These are phyloP conservation scores for Kregervanrija pseudodelftensis DNA, from an alignment of 805 yeast genomes.

Conservation along the genomic window DNA sequence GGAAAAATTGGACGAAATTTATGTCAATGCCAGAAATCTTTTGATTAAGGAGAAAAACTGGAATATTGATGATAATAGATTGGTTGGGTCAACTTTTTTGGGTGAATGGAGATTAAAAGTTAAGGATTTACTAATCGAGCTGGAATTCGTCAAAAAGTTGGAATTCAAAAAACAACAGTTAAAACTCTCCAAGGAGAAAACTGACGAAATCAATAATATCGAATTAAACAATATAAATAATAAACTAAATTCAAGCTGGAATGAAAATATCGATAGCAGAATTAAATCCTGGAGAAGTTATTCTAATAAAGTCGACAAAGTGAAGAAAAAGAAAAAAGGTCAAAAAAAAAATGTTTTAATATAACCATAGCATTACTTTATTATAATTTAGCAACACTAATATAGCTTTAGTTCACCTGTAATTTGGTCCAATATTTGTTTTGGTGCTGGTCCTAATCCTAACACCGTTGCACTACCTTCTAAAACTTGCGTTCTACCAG, in stretches of 20 bases:
- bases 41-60: slow-evolving; percentile 31
- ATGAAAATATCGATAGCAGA: slow-evolving; percentile 47
- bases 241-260: slow-evolving; percentile 47
- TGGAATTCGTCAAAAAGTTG: slow-evolving; percentile 36
- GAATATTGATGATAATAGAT: slow-evolving; percentile 31
- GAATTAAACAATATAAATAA: slow-evolving; percentile 25
- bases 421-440: slow-evolving; percentile 65
- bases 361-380: not conserved
- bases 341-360: not conserved
- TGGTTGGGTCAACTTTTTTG: slow-evolving; percentile 29
- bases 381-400: slow-evolving; percentile 22
- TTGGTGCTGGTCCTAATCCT: slow-evolving; percentile 98
- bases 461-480: slow-evolving; percentile 93
- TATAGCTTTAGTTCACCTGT: slow-evolving; percentile 75
- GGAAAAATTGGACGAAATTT: slow-evolving; percentile 34
- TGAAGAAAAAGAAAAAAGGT: slow-evolving; percentile 33
- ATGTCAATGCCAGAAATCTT: slow-evolving; percentile 36
- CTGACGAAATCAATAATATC: slow-evolving; percentile 26
- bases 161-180: slow-evolving; percentile 35
- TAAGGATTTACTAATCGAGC: slow-evolving; percentile 37
- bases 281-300: slow-evolving; percentile 56
- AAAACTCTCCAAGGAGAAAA: slow-evolving; percentile 32
- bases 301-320: slow-evolving; percentile 35
- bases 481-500: slow-evolving; percentile 95
- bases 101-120: slow-evolving; percentile 36